phyloP scores from a whole-genome alignment of 139 green algal species.

The Deuterostichococcus epilithicus region DNA sequence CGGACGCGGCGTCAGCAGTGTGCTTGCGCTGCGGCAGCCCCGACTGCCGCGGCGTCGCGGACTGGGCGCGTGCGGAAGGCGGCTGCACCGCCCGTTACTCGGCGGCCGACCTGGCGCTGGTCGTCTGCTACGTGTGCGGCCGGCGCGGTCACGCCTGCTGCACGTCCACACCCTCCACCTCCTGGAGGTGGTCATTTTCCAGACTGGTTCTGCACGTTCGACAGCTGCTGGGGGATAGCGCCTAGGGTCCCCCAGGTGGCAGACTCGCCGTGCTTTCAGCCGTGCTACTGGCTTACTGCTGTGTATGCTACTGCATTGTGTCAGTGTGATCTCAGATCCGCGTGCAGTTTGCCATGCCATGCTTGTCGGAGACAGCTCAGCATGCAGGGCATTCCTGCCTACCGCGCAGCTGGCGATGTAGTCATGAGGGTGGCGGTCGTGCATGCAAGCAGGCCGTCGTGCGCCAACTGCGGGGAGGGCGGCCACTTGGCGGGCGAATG shows the following conservation, averaged over 20 bases:
- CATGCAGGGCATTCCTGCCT: no score
- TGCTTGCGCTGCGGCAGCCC: slow-evolving; percentile 63
- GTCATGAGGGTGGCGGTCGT: no score
- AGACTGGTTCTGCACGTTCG: no score
- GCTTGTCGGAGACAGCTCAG: no score
- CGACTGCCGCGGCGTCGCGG: slow-evolving; percentile 43
- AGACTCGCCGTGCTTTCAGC: no score
- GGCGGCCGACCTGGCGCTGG: slow-evolving; percentile 43
- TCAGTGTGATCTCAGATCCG: no score
- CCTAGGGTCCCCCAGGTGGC: no score
- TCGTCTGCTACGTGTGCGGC: slow-evolving; percentile 66
- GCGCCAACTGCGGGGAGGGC: slow-evolving; percentile 58
- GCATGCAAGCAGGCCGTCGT: slow-evolving; percentile 17
- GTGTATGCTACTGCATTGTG: no score
- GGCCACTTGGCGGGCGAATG: slow-evolving; percentile 51
- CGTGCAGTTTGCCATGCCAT: no score
- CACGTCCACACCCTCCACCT: slow-evolving; percentile 23
- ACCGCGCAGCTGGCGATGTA: no score
- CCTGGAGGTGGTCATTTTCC: not conserved
- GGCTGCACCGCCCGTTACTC: slow-evolving; percentile 53
- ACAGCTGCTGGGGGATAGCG: no score
- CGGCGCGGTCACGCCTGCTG: slow-evolving; percentile 61
- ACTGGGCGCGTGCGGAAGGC: slow-evolving; percentile 47
- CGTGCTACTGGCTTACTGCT: no score
- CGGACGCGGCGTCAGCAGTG: not conserved